Evolutionary conservation across 768 basidiomycete species (phyloP), one percentile per base, ranked within the genome.

Genomic region (Psilocybe azurescens): DNA sequence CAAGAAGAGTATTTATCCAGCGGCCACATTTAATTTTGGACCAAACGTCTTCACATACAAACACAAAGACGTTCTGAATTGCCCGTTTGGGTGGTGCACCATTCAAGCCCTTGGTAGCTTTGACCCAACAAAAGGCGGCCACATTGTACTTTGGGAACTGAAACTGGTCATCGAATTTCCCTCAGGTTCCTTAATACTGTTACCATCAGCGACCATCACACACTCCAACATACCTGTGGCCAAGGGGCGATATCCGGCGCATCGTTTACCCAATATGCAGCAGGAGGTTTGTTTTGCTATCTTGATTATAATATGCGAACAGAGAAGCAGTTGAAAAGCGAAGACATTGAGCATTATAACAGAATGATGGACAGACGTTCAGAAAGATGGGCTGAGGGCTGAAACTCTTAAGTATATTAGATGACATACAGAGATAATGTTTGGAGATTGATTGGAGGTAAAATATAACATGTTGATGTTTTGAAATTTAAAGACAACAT

Each of bases 211-310:
- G 2, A 36, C 41, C 13, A 53, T 66, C n/a, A n/a, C 39, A 0
- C 65, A 66, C 41, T 66, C 61, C 1, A 66, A 63, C 52, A 54
- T 36, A 8, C 33, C 65, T 8, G 41, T 63, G 24, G 36, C 36
- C 3, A 2, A 18, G 1, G 1, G 41, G 56, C 8, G 58, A 60
- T 13, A 32, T 9, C 48, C 53, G 59, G 33, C 5, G 30, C 9
- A 7, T 63, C 61, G 1, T 33, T 66, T 18, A 57, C 61, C 3
- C 58, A 63, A 16, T 66, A 60, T 32, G 32, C 36, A 3, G 53
- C 58, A 5, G 65, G 61, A 14, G 64, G 59, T 16, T 20, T 65
- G 0, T 59, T 65, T 38, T 44, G 60, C 5, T 65, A 52, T 20
- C 51, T 63, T 3, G 65, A 66, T 36, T 36, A 36, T 11, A 36